A percentile compares a stretch with the other conserved stretches of the same genome.
phyloP scores from a whole-genome alignment of 805 yeast species.

The Cephaloascus fragrans region DNA sequence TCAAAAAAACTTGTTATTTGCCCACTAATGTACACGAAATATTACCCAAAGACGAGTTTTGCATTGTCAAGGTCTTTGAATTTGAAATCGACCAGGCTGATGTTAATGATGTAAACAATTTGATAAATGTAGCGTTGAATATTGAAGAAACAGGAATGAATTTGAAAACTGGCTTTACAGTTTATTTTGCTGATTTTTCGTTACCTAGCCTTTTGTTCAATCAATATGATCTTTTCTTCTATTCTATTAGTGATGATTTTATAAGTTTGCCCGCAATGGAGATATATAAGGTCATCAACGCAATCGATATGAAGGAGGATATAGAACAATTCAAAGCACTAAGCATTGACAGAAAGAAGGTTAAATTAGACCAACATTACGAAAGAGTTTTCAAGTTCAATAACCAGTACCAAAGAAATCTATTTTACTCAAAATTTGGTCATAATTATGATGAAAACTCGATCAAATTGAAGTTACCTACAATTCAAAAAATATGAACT shows the following conservation, averaged over 20 bases:
- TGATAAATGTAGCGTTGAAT: slow-evolving; percentile 27
- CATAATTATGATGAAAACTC: neutral
- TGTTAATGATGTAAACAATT: slow-evolving; percentile 9
- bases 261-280: neutral
- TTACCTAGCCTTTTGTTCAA: slow-evolving; percentile 29
- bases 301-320: no score
- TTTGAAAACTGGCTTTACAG: slow-evolving; percentile 40
- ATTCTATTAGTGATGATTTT: slow-evolving; percentile 9
- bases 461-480: neutral
- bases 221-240: slow-evolving; percentile 31
- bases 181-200: slow-evolving; percentile 30
- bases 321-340: no score
- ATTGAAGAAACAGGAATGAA: slow-evolving; percentile 52
- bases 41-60: slow-evolving; percentile 40
- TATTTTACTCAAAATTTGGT: slow-evolving; percentile 13
- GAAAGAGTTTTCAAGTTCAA: neutral
- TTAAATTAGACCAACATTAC: neutral
- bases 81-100: slow-evolving; percentile 22
- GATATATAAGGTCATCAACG: neutral
- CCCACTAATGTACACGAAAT: slow-evolving; percentile 49
- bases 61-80: slow-evolving; percentile 40
- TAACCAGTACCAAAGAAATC: slow-evolving; percentile 18
- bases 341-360: no score
- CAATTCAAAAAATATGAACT: neutral
- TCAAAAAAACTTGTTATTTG: slow-evolving; percentile 36